Evolutionary conservation across 192 early-diverging fungal genomes (phyloP).

Genomic region (Phlyctochytrium bullatum): DNA sequence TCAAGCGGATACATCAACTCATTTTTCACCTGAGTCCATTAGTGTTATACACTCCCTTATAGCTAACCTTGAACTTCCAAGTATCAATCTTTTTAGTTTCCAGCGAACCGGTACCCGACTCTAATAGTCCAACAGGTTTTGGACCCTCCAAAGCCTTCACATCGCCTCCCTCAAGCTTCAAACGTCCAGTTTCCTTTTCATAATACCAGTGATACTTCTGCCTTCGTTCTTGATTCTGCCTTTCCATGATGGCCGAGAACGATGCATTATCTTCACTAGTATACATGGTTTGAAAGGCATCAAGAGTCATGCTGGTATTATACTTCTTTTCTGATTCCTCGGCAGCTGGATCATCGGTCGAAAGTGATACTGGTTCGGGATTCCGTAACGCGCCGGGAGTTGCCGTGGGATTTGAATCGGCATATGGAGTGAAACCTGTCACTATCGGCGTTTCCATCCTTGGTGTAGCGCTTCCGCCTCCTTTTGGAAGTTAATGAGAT

Average conservation of each 20-base stretch:
- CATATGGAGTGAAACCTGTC: constrained; percentile 11
- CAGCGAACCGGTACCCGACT: not conserved
- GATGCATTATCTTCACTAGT: constrained; percentile 83
- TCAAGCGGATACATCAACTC: constrained; percentile 73
- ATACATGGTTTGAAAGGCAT: constrained; percentile 70
- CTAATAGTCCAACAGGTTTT: not conserved
- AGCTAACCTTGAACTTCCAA: constrained; percentile 31
- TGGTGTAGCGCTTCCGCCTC: not conserved
- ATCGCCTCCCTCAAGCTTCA: constrained; percentile 17
- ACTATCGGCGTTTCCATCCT: constrained; percentile 9
- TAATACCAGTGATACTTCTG: constrained; percentile 67
- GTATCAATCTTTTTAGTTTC: constrained; percentile 17
- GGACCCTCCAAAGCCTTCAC: constrained; percentile 8
- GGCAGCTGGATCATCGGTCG: not conserved
- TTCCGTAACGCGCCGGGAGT: constrained; percentile 1
- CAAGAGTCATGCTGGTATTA: constrained; percentile 58
- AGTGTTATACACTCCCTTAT: not conserved
- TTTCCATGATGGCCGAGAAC: constrained; percentile 63
- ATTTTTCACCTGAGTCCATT: constrained; percentile 47
- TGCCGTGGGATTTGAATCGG: constrained; percentile 12
- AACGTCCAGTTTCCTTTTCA: constrained; percentile 55
- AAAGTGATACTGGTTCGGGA: too few relatives aligned
- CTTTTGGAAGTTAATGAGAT: not conserved
- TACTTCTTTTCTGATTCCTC: constrained; percentile 17
- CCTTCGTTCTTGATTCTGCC: constrained; percentile 53